A percentile compares a stretch with the other conserved stretches of the same genome.
phyloP scores from a whole-genome alignment of 2,329 filamentous ascomycete species.

The Aspergillus aculeatus region DNA sequence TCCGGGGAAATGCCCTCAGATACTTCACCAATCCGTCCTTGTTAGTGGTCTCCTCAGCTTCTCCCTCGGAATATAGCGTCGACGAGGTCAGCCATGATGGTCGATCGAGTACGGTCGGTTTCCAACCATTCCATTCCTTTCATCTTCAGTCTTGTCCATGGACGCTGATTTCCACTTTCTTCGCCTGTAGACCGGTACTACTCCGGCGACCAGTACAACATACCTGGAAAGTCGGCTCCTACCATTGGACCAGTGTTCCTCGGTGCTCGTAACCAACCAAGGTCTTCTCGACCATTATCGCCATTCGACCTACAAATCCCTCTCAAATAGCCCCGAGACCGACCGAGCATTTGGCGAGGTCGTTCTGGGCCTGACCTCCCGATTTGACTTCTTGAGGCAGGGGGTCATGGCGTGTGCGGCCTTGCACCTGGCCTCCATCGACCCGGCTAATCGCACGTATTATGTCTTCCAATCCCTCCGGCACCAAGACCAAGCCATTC shows the following conservation, averaged over 20 bases:
- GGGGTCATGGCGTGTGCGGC: slow-evolving; percentile 8
- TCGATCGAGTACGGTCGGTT: no score
- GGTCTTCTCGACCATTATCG: slow-evolving; percentile 2
- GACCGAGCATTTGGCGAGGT: neutral
- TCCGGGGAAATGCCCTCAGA: slow-evolving; percentile 25
- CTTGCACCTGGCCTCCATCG: neutral
- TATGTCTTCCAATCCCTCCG: neutral
- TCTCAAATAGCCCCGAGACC: neutral
- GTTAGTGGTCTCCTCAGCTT: no score
- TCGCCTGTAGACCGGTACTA: no score
- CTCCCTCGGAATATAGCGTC: no score
- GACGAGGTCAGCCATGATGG: no score
- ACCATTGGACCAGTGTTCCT: neutral
- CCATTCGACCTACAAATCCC: neutral
- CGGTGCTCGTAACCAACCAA: neutral
- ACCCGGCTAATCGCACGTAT: neutral
- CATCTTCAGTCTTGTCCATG: no score
- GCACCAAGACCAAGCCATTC: slow-evolving; percentile 2
- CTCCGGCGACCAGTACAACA: no score
- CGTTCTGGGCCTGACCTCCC: neutral
- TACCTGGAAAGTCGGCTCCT: no score
- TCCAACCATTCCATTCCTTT: no score
- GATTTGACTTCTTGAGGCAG: neutral
- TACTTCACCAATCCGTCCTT: slow-evolving; percentile 22
- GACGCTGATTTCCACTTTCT: no score